Percentiles rank a stretch among this genome's conserved stretches.
Conservation (phyloP, 2,329 filamentous ascomycete genomes). For the Arthrobotrys pseudoclavata region DNA sequence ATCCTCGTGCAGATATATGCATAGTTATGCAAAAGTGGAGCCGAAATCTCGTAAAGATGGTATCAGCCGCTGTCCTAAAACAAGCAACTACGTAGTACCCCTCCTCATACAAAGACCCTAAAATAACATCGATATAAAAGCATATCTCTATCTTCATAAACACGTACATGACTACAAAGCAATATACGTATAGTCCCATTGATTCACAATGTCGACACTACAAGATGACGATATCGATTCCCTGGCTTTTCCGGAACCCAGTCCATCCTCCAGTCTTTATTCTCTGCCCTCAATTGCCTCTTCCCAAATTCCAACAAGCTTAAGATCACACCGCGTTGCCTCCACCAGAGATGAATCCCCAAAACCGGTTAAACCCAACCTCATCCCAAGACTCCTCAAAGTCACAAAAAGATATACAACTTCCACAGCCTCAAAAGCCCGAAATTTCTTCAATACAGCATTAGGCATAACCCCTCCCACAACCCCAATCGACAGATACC, state of each 20-base stretch:
- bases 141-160: too few relatives aligned
- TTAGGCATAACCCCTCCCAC: neutral
- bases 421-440: neutral
- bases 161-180: too few relatives aligned
- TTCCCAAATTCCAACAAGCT: conserved; percentile 4
- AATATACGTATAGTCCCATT: neutral
- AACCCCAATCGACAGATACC: conserved; percentile 11
- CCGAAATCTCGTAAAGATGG: too few relatives aligned
- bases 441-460: neutral
- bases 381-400: neutral
- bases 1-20: too few relatives aligned
- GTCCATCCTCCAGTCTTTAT: neutral
- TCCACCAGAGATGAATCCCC: neutral
- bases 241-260: neutral
- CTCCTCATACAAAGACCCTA: neutral
- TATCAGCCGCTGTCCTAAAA: too few relatives aligned
- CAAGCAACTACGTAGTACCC: too few relatives aligned
- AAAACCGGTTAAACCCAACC: neutral
- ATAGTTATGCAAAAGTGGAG: too few relatives aligned
- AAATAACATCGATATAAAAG: neutral
- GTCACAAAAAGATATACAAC: neutral
- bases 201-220: neutral
- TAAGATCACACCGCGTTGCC: neutral
- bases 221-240: neutral
- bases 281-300: neutral